These are phyloP conservation scores for Gamarada debralockiae DNA, from an alignment of 495 filamentous ascomycete genomes.

Conservation along the genomic window DNA sequence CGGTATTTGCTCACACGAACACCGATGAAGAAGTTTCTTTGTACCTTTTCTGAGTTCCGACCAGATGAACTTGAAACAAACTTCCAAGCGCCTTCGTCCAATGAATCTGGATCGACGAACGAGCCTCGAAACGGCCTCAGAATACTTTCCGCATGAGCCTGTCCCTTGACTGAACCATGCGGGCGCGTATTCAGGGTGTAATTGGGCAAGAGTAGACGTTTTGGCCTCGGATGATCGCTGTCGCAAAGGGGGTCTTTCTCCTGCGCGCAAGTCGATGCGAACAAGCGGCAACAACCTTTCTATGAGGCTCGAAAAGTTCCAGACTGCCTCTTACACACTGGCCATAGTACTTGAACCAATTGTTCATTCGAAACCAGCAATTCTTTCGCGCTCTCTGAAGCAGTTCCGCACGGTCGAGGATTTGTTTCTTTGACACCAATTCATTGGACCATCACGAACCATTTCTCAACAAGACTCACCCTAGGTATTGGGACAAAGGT, in stretches of 20 bases:
- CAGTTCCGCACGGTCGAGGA: conserved; percentile 12
- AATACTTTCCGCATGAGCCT: conserved; percentile 5
- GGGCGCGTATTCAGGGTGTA: conserved; percentile 15
- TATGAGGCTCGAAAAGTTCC: conserved; percentile 17
- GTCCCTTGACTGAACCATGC: conserved; percentile 13
- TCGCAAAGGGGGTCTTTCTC: background rate
- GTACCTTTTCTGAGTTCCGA: background rate
- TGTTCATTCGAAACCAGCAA: conserved; percentile 9
- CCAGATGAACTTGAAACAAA: conserved; percentile 17
- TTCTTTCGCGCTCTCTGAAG: conserved; percentile 6
- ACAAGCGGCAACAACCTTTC: conserved; percentile 1
- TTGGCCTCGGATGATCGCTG: conserved; percentile 13
- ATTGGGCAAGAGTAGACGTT: conserved; percentile 11
- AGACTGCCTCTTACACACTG: background rate
- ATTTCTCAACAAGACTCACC: conserved; percentile 5
- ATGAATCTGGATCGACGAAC: conserved; percentile 6
- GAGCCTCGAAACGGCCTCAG: conserved; percentile 6
- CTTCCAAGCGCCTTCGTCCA: conserved; percentile 18
- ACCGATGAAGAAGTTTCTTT: too few species aligned
- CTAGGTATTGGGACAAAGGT: conserved; percentile 10
- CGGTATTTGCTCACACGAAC: too few species aligned
- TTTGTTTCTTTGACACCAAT: background rate
- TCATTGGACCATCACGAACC: conserved; percentile 14
- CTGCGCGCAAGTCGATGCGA: background rate
- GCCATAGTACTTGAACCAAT: conserved; percentile 7